Evolutionary conservation across 1,284 basidiomycete species (phyloP), one percentile per base, ranked within the genome.

Genomic region (Psilocybe mexicana): DNA sequence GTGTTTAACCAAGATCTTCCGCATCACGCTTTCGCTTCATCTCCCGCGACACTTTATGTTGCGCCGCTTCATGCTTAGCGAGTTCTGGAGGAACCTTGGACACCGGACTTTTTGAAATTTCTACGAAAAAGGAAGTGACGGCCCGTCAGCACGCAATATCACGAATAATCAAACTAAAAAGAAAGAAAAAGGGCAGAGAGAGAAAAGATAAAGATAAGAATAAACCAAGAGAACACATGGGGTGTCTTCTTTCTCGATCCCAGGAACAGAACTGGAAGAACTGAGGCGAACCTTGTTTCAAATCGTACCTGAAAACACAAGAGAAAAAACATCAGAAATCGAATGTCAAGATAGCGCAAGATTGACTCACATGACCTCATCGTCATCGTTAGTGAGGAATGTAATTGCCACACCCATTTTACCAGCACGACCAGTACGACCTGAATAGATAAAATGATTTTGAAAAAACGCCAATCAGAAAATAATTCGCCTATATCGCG

Each of bases 341-440:
- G 48, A 24, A 43, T 12, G 40, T 46, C 44, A 28, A 53, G 52
- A 54, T 54, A 50, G 11, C 38, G n/a, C 6, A 12, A 44, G 43
- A 46, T 51, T 43, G 24, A 85, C 92, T 68, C 78, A 96, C 93
- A 98, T 94, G 72, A 98, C 92, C 78, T 99, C 96, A 56, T 95
- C 93, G 70, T 99, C 96, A 66, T 94, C 89, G 69, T 96, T 95
- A 46, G 91, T 92, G 61, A 99, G 78, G 83, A 99, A 98, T 23
- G 97, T 98, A 70, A 98, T 94, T 10, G 97, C 86, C 0, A 86
- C 84, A 56, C 96, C 96, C 69, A 87, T 83, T 76, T 98, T 99
- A 49, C 96, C 96, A 12, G 97, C 96, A 77, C 96, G 91, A 69
- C 96, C 96, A 47, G 96, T 99, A 70, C 96, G 92, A 74, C 92